Percentiles rank a stretch among this genome's conserved stretches.
phyloP scores from a whole-genome alignment of 768 basidiomycete genomes.

The Kwoniella dendrophila region DNA sequence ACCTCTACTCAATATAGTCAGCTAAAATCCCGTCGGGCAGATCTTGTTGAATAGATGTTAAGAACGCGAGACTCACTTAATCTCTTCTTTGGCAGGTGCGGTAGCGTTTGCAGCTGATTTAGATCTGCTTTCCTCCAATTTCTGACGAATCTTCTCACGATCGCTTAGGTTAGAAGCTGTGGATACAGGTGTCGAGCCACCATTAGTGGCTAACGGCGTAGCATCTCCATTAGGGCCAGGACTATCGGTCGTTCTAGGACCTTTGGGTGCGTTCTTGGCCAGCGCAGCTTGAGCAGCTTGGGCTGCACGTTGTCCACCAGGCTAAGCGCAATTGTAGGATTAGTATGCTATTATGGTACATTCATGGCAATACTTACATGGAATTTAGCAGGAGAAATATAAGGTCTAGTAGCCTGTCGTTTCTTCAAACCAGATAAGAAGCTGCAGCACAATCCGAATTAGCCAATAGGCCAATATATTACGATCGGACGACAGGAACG shows the following conservation, averaged over 20 bases:
- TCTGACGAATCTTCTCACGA: constrained; percentile 27
- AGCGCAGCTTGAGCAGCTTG: constrained; percentile 14
- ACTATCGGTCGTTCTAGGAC: constrained; percentile 13
- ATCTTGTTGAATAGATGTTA: too few species aligned
- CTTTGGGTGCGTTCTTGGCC: constrained; percentile 12
- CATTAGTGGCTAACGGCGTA: constrained; percentile 8
- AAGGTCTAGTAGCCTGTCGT: constrained; percentile 37
- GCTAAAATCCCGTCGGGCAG: too few species aligned
- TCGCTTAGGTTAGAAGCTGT: constrained; percentile 13
- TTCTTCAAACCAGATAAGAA: constrained; percentile 31
- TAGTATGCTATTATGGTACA: background rate
- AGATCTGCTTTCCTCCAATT: constrained; percentile 26
- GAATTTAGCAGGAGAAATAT: constrained; percentile 31
- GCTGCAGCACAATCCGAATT: constrained; percentile 9
- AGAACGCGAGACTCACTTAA: constrained; percentile 17
- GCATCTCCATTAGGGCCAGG: constrained; percentile 8
- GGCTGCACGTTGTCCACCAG: constrained; percentile 2
- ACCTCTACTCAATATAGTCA: background rate
- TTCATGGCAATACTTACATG: constrained; percentile 15
- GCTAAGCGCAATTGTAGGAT: background rate
- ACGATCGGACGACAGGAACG: background rate
- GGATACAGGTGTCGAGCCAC: constrained; percentile 1
- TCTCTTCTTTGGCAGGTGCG: constrained; percentile 20
- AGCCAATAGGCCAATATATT: background rate
- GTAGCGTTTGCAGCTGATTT: background rate